Evolutionary conservation across 2,329 filamentous ascomycete species (phyloP).

Genomic region (Stagonosporopsis tanaceti): DNA sequence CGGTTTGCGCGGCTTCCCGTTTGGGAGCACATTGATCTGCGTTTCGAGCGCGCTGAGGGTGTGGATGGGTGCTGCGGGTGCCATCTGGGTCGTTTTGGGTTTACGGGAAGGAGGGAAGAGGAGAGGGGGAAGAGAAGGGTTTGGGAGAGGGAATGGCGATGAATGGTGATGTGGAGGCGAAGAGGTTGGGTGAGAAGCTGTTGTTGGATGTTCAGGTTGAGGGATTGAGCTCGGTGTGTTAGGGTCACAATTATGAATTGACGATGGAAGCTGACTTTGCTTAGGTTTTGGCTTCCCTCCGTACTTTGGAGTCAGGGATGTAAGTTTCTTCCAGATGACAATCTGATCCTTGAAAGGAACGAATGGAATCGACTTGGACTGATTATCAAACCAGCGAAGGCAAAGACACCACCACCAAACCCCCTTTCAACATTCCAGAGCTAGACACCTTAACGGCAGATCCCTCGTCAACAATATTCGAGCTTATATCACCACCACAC

Average conservation of each 20-base stretch:
- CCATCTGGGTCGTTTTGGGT: constrained; percentile 54
- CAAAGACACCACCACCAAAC: background rate
- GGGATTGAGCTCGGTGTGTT: constrained; percentile 41
- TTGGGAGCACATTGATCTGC: constrained; percentile 61
- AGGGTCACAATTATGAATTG: background rate
- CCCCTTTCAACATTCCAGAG: constrained; percentile 53
- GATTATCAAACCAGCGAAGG: background rate
- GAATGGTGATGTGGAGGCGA: constrained; percentile 43
- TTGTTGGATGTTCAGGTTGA: constrained; percentile 51
- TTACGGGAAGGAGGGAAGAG: constrained; percentile 4
- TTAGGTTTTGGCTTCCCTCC: constrained; percentile 54
- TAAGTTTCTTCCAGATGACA: background rate
- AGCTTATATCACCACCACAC: constrained; percentile 59
- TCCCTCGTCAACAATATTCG: constrained; percentile 49
- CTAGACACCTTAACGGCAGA: constrained; percentile 53
- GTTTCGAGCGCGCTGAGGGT: constrained; percentile 59
- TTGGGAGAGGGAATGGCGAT: constrained; percentile 20
- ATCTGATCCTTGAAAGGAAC: background rate
- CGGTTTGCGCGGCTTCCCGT: constrained; percentile 62
- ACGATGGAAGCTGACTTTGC: background rate
- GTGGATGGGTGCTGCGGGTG: constrained; percentile 64
- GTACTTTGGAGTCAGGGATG: constrained; percentile 27
- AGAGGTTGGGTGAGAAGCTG: constrained; percentile 62
- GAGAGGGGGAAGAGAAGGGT: constrained; percentile 7
- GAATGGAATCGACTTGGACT: background rate